A percentile compares a stretch with the other conserved stretches of the same genome.
These are phyloP conservation scores for Populus tremula DNA, from an alignment of 345 rosid genomes.

Conservation along the genomic window DNA sequence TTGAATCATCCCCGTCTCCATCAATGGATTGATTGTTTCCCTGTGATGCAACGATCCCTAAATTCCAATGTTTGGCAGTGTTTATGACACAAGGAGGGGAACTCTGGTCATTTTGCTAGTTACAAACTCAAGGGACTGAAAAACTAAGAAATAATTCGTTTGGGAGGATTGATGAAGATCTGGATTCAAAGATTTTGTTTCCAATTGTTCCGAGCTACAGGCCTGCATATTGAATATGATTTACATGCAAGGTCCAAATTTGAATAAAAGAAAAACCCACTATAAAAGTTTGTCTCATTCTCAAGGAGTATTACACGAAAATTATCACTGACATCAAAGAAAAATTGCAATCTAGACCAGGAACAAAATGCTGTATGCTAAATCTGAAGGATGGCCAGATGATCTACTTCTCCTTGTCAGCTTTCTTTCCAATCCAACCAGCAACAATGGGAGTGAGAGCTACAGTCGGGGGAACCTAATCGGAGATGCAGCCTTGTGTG, in stretches of 20 bases:
- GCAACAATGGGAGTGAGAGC: slow-evolving; percentile 92
- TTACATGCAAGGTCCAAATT: background rate
- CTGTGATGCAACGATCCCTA: background rate
- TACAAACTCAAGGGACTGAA: background rate
- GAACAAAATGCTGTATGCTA: too few species aligned
- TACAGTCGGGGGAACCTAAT: slow-evolving; percentile 91
- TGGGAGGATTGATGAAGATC: background rate
- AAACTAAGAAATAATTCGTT: background rate
- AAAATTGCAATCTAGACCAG: background rate
- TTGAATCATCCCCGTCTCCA: background rate
- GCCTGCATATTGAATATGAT: background rate
- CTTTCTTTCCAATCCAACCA: slow-evolving; percentile 83
- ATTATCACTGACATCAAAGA: background rate
- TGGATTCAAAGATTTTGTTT: background rate
- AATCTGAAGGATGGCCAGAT: too few species aligned
- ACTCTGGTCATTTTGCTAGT: background rate
- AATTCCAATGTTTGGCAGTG: background rate
- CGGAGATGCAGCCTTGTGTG: slow-evolving; percentile 96
- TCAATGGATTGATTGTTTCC: background rate
- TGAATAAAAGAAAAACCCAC: background rate
- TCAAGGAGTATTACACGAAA: background rate
- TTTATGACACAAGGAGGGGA: background rate
- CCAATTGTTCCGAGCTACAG: background rate
- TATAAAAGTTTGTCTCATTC: background rate
- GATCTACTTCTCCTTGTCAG: slow-evolving; percentile 42